phyloP scores from a whole-genome alignment of 495 filamentous ascomycete species.

The Aspergillus olivimuriae region DNA sequence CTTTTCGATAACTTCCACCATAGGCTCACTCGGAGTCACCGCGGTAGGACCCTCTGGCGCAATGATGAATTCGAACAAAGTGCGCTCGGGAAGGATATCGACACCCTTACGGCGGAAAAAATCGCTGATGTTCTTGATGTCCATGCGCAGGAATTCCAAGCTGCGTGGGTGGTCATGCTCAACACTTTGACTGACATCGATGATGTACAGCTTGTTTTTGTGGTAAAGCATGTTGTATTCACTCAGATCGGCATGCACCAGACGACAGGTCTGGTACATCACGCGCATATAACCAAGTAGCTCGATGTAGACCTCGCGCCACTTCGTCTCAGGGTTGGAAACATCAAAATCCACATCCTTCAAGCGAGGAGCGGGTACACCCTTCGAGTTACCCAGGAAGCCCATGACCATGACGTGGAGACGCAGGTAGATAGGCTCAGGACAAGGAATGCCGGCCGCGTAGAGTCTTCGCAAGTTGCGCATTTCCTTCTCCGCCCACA shows the following conservation, averaged over 20 bases:
- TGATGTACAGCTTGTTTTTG: conserved; percentile 76
- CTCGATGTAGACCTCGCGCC: conserved; percentile 73
- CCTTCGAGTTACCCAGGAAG: conserved; percentile 82
- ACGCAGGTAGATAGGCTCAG: conserved; percentile 81
- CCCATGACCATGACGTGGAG: conserved; percentile 90
- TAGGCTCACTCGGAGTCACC: conserved; percentile 25
- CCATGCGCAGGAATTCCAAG: conserved; percentile 90
- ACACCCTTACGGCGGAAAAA: conserved; percentile 86
- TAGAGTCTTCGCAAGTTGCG: conserved; percentile 82
- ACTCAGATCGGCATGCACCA: conserved; percentile 93
- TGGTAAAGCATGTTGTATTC: conserved; percentile 97
- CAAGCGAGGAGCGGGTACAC: conserved; percentile 77
- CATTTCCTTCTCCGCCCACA: conserved; percentile 99
- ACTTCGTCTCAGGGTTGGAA: conserved; percentile 52
- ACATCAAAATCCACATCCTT: conserved; percentile 62
- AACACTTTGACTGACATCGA: conserved; percentile 95
- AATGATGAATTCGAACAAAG: conserved; percentile 75
- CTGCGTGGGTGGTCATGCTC: conserved; percentile 92
- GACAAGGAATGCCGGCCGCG: conserved; percentile 77
- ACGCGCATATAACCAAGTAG: conserved; percentile 82
- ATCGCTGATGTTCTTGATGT: conserved; percentile 90
- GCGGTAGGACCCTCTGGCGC: conserved; percentile 46
- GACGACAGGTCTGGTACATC: conserved; percentile 80
- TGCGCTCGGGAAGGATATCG: conserved; percentile 64
- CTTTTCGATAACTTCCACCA: conserved; percentile 44